Conservation (phyloP, 345 rosid species). For the Brassica incana region DNA sequence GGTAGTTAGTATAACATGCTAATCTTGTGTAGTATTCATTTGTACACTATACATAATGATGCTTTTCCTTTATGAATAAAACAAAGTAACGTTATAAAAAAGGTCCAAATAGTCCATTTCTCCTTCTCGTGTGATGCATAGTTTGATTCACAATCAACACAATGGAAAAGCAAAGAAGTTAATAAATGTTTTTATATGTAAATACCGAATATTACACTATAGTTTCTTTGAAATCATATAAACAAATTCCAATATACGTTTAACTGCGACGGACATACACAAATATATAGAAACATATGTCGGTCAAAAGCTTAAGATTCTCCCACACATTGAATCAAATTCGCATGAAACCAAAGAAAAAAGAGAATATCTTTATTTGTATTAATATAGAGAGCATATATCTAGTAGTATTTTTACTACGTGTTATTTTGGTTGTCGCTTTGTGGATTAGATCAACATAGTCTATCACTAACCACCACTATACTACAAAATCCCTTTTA, state of each 20-base stretch:
- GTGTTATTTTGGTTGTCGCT: background rate
- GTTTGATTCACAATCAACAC: conserved; percentile 7
- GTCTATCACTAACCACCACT: conserved; percentile 19
- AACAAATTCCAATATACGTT: background rate
- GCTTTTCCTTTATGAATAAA: background rate
- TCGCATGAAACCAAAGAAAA: conserved; percentile 35
- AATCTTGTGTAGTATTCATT: background rate
- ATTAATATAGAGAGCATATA: background rate
- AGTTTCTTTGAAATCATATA: background rate
- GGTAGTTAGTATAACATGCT: conserved; percentile 10
- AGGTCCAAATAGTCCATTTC: background rate
- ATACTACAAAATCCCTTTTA: background rate
- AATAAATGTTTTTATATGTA: background rate
- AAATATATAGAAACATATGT: conserved; percentile 13
- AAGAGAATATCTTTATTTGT: conserved; percentile 18
- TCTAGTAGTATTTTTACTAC: background rate
- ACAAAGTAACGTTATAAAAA: background rate
- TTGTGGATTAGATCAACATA: conserved; percentile 22
- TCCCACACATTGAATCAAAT: conserved; percentile 17
- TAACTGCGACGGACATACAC: background rate
- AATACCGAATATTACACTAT: background rate
- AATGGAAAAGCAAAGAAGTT: background rate
- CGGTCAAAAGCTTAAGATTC: conserved; percentile 27
- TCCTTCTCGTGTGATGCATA: background rate
- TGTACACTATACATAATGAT: background rate